A percentile compares a stretch with the other conserved stretches of the same genome.
Conservation (phyloP, 768 basidiomycete species). For the Lyophyllum shimeji region DNA sequence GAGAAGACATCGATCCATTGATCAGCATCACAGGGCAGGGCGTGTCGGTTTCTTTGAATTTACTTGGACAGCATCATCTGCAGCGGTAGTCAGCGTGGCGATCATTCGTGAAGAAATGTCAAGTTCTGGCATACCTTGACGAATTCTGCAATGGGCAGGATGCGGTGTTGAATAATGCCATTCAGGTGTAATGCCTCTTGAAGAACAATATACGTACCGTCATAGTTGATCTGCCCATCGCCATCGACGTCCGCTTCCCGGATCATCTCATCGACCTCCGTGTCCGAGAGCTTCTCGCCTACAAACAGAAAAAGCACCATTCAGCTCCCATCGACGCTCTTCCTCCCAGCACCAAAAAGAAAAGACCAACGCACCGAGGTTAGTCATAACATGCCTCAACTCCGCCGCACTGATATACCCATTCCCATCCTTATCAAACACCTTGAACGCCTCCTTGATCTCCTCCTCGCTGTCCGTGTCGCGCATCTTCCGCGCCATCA, state of each 20-base stretch:
- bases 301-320: background rate
- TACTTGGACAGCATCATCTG: conserved; percentile 80
- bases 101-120: background rate
- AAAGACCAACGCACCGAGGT: conserved; percentile 64
- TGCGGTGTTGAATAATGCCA: conserved; percentile 1
- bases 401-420: conserved; percentile 87
- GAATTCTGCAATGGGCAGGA: conserved; percentile 54
- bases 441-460: conserved; percentile 95
- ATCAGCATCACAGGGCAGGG: conserved; percentile 6
- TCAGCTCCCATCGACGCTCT: background rate
- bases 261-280: conserved; percentile 95
- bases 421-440: conserved; percentile 95
- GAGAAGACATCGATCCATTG: conserved; percentile 3
- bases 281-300: conserved; percentile 87
- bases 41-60: too few relatives aligned
- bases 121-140: conserved; percentile 52
- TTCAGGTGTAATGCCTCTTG: background rate
- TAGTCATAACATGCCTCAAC: conserved; percentile 89
- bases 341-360: background rate
- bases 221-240: conserved; percentile 91
- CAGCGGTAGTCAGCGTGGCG: conserved; percentile 6
- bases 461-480: conserved; percentile 94
- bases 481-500: conserved; percentile 89
- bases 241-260: conserved; percentile 94
- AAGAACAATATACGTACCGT: conserved; percentile 44